A percentile compares a stretch with the other conserved stretches of the same genome.
phyloP scores from a whole-genome alignment of 495 filamentous ascomycete genomes.

The Tuber calosporum region DNA sequence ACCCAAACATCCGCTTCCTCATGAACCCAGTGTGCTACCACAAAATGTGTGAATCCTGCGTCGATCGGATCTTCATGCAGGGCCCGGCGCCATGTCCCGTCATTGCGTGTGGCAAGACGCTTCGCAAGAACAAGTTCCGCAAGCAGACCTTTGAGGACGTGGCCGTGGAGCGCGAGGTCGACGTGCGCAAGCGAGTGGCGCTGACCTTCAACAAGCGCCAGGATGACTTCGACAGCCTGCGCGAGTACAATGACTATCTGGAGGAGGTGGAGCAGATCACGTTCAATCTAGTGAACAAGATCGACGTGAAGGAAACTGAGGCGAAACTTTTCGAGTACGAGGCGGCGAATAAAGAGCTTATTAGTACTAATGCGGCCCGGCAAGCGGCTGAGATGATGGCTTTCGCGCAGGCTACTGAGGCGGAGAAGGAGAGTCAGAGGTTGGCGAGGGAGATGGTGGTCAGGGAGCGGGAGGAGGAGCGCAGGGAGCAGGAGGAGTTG shows the following conservation, averaged over 20 bases:
- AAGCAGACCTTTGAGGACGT: slow-evolving; percentile 86
- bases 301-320: slow-evolving; percentile 64
- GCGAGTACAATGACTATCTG: slow-evolving; percentile 86
- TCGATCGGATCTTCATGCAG: slow-evolving; percentile 84
- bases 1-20: slow-evolving; percentile 83
- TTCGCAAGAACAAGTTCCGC: slow-evolving; percentile 77
- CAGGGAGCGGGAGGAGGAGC: slow-evolving; percentile 48
- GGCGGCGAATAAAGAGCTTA: slow-evolving; percentile 57
- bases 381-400: slow-evolving; percentile 51
- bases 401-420: slow-evolving; percentile 54
- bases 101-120: slow-evolving; percentile 71
- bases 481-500: slow-evolving; percentile 48
- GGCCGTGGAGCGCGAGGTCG: slow-evolving; percentile 84
- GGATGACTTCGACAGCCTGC: slow-evolving; percentile 79
- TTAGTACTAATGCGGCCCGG: slow-evolving; percentile 51
- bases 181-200: slow-evolving; percentile 74
- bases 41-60: slow-evolving; percentile 92
- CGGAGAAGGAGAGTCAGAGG: slow-evolving; percentile 53
- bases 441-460: slow-evolving; percentile 48
- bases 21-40: slow-evolving; percentile 99
- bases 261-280: slow-evolving; percentile 86
- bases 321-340: slow-evolving; percentile 59
- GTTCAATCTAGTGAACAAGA: slow-evolving; percentile 72
- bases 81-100: slow-evolving; percentile 88
- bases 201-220: slow-evolving; percentile 77